Evolutionary conservation across 1,284 basidiomycete species (phyloP).

Genomic region (Macrocystidia cucumis): DNA sequence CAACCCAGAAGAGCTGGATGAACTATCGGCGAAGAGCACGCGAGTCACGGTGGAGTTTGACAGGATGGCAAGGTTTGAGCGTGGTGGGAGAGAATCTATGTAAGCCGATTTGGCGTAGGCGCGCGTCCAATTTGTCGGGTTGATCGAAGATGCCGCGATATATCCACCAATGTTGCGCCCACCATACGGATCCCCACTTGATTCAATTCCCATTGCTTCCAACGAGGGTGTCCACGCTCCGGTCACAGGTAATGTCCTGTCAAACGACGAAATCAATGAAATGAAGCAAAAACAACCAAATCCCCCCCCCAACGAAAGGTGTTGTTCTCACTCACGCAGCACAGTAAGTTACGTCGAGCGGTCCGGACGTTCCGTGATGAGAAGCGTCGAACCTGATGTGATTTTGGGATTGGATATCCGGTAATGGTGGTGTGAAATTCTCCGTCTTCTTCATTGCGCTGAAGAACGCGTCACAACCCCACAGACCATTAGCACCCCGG

Average conservation of each 20-base stretch:
- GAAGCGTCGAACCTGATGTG: slow-evolving; percentile 31
- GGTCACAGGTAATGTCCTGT: slow-evolving; percentile 22
- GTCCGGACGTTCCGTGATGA: slow-evolving; percentile 37
- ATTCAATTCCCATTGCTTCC: slow-evolving; percentile 18
- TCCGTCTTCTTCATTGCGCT: slow-evolving; percentile 46
- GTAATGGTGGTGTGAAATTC: slow-evolving; percentile 32
- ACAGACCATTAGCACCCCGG: slow-evolving; percentile 30
- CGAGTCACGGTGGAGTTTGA: slow-evolving; percentile 25
- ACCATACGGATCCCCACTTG: slow-evolving; percentile 19
- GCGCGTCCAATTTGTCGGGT: slow-evolving; percentile 31
- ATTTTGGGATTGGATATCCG: slow-evolving; percentile 23
- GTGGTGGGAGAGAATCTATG: slow-evolving; percentile 39
- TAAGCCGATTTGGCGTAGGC: slow-evolving; percentile 45
- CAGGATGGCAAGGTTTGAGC: slow-evolving; percentile 27
- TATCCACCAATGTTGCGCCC: slow-evolving; percentile 26
- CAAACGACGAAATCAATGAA: too few relatives aligned
- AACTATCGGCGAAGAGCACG: slow-evolving; percentile 20
- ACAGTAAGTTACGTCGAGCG: slow-evolving; percentile 40
- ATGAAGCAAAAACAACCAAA: too few relatives aligned
- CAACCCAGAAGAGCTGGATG: slow-evolving; percentile 20
- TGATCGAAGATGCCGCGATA: slow-evolving; percentile 23
- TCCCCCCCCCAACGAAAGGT: too few relatives aligned
- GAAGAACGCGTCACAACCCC: slow-evolving; percentile 51
- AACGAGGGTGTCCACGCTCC: slow-evolving; percentile 25
- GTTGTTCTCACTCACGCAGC: slow-evolving; percentile 48